Base-by-base conservation (phyloP, 805 yeast genomes). In the Candida yuanshanica region DNA sequence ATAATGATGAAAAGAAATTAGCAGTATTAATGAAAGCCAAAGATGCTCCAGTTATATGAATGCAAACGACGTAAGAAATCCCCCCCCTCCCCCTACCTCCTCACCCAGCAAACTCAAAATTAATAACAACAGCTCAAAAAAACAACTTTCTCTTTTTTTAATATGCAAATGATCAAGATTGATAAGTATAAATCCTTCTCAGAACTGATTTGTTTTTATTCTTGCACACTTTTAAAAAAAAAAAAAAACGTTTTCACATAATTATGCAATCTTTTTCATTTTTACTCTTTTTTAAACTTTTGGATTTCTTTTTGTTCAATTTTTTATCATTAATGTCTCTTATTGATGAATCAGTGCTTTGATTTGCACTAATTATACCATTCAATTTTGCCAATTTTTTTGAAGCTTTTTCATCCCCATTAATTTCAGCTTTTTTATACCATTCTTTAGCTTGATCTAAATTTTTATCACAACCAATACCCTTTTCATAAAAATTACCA, bases 401-500 rank as follows among this genome's bases (percentile, higher is more conserved):
- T 18, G 61, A 52, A 1, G 84, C 84, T 38, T 75, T 65, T 37
- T 63, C 65, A 49, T 77, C 77, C 7, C 79, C 77, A 35, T 73
- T 72, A 35, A 75, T 75, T 3, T 85, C 87, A 0, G 96, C 96
- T 46, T 70, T 71, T 29, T 68, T 68, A 54, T 80, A 85, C 97
- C 96, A 91, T 27, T 65, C 65, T 52, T 77, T 75, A 0, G 96
- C 83, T 52, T 70, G 75, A 7, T 61, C 61, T 4, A 62, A 39
- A 58, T 85, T 76, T 23, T 68, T 64, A 18, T 72, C 77, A 58
- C 95, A 83, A 2, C 98, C 99, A 48, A 88, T 78, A 1, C 98
- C 98, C 55, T 79, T 75, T 46, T 88, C 95, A 55, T 77, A 79
- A 54, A 90, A 89, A 55, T 83, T 81, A 20, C 90, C 95, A 33